Percentiles rank a stretch among this genome's conserved stretches.
These are phyloP conservation scores for Ceriops tagal DNA, from an alignment of 345 rosid species.

Conservation along the genomic window DNA sequence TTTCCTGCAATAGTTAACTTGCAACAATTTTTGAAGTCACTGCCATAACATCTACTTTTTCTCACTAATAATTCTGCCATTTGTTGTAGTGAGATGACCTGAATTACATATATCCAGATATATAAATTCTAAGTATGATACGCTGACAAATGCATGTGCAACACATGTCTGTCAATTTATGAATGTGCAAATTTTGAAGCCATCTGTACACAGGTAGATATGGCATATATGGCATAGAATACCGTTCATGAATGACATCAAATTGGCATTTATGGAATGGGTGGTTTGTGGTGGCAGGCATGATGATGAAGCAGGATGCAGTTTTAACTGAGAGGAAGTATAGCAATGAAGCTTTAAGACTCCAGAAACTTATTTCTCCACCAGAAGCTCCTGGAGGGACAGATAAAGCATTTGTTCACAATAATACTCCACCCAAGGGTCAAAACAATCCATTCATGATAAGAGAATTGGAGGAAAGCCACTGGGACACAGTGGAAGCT, in stretches of 20 bases:
- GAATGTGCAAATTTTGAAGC: too few relatives aligned
- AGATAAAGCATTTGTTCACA: conserved; percentile 7
- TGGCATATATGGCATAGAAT: background rate
- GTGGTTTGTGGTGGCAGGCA: conserved; percentile 17
- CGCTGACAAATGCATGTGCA: too few relatives aligned
- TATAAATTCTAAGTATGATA: too few relatives aligned
- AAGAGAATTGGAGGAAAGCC: conserved; percentile 34
- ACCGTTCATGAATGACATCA: background rate
- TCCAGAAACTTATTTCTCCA: conserved; percentile 44
- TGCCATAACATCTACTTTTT: too few relatives aligned
- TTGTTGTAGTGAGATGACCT: too few relatives aligned
- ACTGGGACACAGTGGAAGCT: conserved; percentile 8
- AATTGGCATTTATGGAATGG: background rate
- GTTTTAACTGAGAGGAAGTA: conserved; percentile 34
- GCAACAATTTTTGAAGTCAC: too few relatives aligned
- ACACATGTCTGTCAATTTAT: too few relatives aligned
- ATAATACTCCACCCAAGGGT: conserved; percentile 26
- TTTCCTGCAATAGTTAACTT: too few relatives aligned
- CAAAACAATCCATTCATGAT: conserved; percentile 68
- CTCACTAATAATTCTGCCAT: too few relatives aligned
- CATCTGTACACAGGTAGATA: too few relatives aligned
- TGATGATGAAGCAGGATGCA: conserved; percentile 21
- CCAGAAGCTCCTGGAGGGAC: conserved; percentile 11
- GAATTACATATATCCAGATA: too few relatives aligned
- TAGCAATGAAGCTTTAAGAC: conserved; percentile 41